Conservation (phyloP, 73 alveolate species). For the Effrenium voratum region DNA sequence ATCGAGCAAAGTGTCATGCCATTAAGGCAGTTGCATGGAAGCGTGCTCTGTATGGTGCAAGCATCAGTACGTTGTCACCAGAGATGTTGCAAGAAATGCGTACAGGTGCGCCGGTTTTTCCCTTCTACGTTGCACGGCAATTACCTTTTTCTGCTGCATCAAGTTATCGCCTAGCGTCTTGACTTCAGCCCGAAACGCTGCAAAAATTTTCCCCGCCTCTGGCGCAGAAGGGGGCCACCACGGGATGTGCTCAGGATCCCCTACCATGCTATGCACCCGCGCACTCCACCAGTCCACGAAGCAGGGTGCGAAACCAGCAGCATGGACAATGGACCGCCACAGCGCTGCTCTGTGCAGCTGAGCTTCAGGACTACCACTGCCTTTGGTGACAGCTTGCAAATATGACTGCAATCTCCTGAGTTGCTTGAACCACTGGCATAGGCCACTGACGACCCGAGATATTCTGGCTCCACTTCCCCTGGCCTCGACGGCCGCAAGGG, state of each 20-base stretch:
- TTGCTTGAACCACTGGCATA: not conserved
- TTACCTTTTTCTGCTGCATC: not conserved
- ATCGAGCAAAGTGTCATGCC: not conserved
- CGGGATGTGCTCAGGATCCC: not conserved
- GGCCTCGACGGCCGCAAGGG: not conserved
- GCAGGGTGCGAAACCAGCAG: not conserved
- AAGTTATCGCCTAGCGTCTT: not conserved
- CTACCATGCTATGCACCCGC: not conserved
- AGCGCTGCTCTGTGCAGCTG: not conserved
- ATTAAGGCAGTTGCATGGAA: not conserved
- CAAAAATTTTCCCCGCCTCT: not conserved
- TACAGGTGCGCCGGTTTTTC: not conserved
- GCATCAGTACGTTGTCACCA: not conserved
- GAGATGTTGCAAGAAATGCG: not conserved
- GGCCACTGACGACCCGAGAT: not conserved
- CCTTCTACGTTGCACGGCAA: not conserved
- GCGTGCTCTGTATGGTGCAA: not conserved
- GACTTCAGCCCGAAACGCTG: not conserved
- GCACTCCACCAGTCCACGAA: not conserved
- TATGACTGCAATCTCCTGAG: not conserved
- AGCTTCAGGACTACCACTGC: not conserved
- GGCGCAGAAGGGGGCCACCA: not conserved
- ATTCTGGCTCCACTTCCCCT: not conserved
- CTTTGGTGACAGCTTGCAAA: not conserved
- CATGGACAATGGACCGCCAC: not conserved